These are phyloP conservation scores for Raffaelea arxii DNA, from an alignment of 2,329 filamentous ascomycete genomes.

Conservation along the genomic window DNA sequence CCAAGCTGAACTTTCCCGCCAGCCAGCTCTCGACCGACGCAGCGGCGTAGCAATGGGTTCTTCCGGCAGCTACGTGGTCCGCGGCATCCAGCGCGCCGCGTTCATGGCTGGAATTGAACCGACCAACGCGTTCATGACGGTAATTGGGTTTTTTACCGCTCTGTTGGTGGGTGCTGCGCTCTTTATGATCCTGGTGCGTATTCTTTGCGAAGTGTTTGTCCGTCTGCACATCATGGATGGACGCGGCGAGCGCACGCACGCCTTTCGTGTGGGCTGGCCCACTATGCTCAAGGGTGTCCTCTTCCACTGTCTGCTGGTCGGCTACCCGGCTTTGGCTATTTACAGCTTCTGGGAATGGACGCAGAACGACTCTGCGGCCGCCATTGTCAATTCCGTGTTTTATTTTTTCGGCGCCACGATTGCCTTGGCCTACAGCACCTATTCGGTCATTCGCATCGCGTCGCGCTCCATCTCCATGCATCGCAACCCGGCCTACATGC, in stretches of 20 bases:
- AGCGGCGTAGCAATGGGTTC: constrained; percentile 32
- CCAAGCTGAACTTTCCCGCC: constrained; percentile 13
- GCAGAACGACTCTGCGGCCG: constrained; percentile 62
- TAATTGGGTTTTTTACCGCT: constrained; percentile 69
- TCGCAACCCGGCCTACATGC: constrained; percentile 81
- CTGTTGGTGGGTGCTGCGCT: constrained; percentile 62
- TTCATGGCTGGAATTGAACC: constrained; percentile 68
- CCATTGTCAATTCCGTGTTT: constrained; percentile 68
- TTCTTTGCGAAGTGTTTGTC: constrained; percentile 58
- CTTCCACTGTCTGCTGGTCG: constrained; percentile 72
- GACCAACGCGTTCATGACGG: constrained; percentile 79
- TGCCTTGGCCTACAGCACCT: constrained; percentile 65
- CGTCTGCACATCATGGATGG: constrained; percentile 60
- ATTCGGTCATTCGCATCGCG: constrained; percentile 74
- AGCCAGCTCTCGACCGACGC: constrained; percentile 36
- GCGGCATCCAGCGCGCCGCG: constrained; percentile 69
- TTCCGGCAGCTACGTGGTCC: constrained; percentile 44
- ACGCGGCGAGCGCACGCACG: constrained; percentile 52
- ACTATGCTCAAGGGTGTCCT: constrained; percentile 77
- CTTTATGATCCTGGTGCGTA: constrained; percentile 65
- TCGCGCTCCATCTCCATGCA: constrained; percentile 73
- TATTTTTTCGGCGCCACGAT: constrained; percentile 66
- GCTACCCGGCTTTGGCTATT: constrained; percentile 73
- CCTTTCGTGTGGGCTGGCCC: constrained; percentile 79
- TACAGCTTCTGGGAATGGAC: constrained; percentile 81